Conservation (phyloP, 805 yeast genomes). For the Candida insectalens region DNA sequence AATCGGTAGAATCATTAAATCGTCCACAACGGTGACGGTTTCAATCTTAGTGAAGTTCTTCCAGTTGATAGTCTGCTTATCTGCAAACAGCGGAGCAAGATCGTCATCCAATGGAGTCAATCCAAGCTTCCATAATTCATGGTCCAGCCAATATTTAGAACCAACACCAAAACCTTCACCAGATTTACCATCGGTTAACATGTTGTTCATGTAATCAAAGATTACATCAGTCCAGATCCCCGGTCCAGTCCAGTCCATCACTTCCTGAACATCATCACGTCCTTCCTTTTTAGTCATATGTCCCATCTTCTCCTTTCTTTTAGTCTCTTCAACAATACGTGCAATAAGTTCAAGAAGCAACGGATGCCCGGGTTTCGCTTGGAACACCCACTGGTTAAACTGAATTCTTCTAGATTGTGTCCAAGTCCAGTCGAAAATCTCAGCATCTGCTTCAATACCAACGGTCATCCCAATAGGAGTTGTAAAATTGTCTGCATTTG, state of each 20-base stretch:
- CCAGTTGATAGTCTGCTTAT: conserved; percentile 39
- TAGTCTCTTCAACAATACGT: conserved; percentile 52
- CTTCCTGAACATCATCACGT: conserved; percentile 18
- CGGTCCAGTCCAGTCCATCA: conserved; percentile 69
- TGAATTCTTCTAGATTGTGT: conserved; percentile 59
- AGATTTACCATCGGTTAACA: conserved; percentile 52
- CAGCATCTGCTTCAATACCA: conserved; percentile 34
- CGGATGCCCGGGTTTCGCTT: conserved; percentile 83
- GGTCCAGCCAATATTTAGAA: conserved; percentile 12
- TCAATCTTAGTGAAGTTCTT: conserved; percentile 67
- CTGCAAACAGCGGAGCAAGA: conserved; percentile 11
- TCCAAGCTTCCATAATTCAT: conserved; percentile 9
- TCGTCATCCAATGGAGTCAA: conserved; percentile 8
- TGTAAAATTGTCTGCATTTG: conserved; percentile 8
- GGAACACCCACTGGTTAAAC: conserved; percentile 69
- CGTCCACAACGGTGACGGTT: conserved; percentile 69
- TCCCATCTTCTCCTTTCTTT: conserved; percentile 11
- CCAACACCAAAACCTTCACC: conserved; percentile 28
- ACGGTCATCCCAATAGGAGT: conserved; percentile 53
- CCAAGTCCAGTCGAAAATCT: conserved; percentile 57
- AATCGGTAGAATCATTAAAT: conserved; percentile 79
- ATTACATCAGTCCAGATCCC: conserved; percentile 74
- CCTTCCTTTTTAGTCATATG: conserved; percentile 20
- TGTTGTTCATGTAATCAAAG: conserved; percentile 60
- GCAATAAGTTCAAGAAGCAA: conserved; percentile 66